Evolutionary conservation across 2,329 filamentous ascomycete species (phyloP), one percentile per base, ranked within the genome.

Genomic region (Curvularia verruculosa): DNA sequence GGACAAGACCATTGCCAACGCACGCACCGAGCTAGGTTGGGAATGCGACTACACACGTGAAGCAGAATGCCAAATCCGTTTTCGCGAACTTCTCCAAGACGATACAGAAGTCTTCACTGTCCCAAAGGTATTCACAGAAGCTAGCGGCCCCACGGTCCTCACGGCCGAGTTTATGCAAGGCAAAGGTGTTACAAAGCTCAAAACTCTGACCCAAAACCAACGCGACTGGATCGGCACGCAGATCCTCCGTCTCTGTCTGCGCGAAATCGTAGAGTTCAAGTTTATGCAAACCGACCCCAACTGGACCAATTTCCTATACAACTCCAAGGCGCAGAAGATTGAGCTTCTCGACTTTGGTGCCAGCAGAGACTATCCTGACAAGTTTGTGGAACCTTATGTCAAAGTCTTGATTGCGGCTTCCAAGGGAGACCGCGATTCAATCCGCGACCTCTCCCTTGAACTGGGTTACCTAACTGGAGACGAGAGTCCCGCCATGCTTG

Each of bases 221-320:
- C 87, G 89, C 58, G 92, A 99, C 80, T 97, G 93, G 91, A 96
- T 99, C 70, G 95, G 95, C 51, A 95, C 92, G 0, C 91, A 98
- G 70, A 91, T 98, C 64, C 84, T 98, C 50, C 90, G 92, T 3
- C 87, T 99, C 10, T 98, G 92, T 73, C 84, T 98, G 37, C 89
- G 93, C 56, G 95, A 98, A 79, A 94, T 98, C 67, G 89, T 89
- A 63, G 92, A 96, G 77, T 98, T 97, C 85, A 88, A 84, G 59
- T 98, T 96, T 80, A 99, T 99, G 95, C 95, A 99, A 79, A 99
- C 95, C 5, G 95, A 99, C 73, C 95, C 95, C 39, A 99, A 99
- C 81, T 99, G 95, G 95, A 98, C 94, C 31, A 99, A 99, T 78
- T 99, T 99, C 77, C 83, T 98, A 19, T 99, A 92, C 82, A 95